Evolutionary conservation across 306 rosid genomes (phyloP).

Genomic region (Begonia masoniana): DNA sequence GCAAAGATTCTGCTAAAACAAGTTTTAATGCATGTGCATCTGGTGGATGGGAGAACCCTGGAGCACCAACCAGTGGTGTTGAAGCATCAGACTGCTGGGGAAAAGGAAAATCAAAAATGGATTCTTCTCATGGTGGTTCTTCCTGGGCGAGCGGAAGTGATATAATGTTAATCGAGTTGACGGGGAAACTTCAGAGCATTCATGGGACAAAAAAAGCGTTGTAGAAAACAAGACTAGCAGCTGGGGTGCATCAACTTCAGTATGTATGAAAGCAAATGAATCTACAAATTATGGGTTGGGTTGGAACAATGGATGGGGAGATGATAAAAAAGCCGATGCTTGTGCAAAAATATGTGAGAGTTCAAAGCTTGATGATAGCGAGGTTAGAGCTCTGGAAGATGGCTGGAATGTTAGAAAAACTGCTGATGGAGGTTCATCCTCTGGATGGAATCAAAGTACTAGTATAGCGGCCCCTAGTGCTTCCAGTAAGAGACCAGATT

Average conservation of each 20-base stretch:
- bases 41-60: constrained; percentile 20
- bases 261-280: too few relatives aligned
- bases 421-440: constrained; percentile 9
- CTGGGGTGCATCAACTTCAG: constrained; percentile 15
- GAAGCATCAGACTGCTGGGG: constrained; percentile 12
- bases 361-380: constrained; percentile 9
- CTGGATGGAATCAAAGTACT: constrained; percentile 5
- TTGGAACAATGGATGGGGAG: constrained; percentile 19
- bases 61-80: constrained; percentile 12
- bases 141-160: constrained; percentile 11
- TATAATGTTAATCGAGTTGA: constrained; percentile 3
- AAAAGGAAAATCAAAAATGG: constrained; percentile 8
- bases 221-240: constrained; percentile 4
- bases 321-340: constrained; percentile 17
- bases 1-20: constrained; percentile 21
- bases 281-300: constrained; percentile 9
- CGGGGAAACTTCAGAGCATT: constrained; percentile 5
- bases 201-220: constrained; percentile 17
- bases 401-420: constrained; percentile 12
- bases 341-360: constrained; percentile 17
- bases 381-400: constrained; percentile 9
- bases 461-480: not conserved
- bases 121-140: not conserved
- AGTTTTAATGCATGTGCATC: constrained; percentile 18
- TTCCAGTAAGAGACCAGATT: not conserved